These are phyloP conservation scores for Pseudocercospora pini-densiflorae DNA, from an alignment of 2,329 filamentous ascomycete genomes.

Conservation along the genomic window DNA sequence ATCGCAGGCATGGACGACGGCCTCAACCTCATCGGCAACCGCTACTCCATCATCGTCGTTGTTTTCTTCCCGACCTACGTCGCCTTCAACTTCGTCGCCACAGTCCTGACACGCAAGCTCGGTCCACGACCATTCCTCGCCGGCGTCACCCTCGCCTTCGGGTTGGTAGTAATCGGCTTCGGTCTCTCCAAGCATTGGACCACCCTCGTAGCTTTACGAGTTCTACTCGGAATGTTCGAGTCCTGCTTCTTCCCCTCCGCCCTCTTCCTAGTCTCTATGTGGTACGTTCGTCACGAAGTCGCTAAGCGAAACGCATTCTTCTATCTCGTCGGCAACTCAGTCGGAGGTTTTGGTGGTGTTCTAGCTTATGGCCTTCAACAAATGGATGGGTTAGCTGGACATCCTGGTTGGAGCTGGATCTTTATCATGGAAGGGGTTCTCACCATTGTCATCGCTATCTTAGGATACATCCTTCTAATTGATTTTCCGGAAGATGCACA, in stretches of 20 bases:
- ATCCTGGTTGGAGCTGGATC: not conserved
- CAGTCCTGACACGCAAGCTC: not conserved
- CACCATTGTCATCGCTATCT: not conserved
- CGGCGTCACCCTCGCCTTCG: not conserved
- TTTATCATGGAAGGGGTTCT: not conserved
- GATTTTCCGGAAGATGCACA: not conserved
- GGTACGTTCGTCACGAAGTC: not conserved
- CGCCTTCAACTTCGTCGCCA: not conserved
- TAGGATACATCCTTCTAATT: not conserved
- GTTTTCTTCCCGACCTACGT: not conserved
- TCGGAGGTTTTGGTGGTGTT: not conserved
- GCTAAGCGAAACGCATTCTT: not conserved
- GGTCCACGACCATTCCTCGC: not conserved
- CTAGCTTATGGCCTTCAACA: not conserved
- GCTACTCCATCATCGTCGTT: not conserved
- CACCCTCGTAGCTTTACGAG: not conserved
- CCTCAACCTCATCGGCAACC: not conserved
- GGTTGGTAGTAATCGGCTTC: not conserved
- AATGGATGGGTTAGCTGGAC: not conserved
- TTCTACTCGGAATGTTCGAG: not conserved
- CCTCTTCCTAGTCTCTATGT: not conserved
- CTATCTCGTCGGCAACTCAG: not conserved
- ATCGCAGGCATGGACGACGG: not conserved
- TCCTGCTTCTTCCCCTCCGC: not conserved
- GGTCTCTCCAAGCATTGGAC: not conserved